Evolutionary conservation across 352 stramenopile genomes (phyloP).

Genomic region (Phytophthora crassamura): DNA sequence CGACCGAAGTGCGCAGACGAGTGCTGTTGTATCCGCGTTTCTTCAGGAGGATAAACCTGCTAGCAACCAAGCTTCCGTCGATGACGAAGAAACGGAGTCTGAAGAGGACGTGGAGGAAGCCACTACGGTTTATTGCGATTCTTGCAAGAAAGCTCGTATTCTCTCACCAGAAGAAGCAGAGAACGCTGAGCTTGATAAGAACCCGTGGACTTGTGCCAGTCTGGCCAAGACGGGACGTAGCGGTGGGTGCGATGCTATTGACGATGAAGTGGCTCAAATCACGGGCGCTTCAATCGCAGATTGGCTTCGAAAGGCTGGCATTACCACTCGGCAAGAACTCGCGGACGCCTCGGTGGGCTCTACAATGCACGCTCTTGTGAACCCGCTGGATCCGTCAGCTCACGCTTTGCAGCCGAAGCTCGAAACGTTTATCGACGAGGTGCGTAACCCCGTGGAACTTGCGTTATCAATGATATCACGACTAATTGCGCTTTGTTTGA

Average conservation of each 20-base stretch:
- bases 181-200: constrained; percentile 32
- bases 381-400: constrained; percentile 46
- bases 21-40: constrained; percentile 56
- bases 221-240: constrained; percentile 44
- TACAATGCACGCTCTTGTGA: constrained; percentile 44
- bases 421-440: constrained; percentile 66
- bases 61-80: constrained; percentile 1
- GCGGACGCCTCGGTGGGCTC: constrained; percentile 49
- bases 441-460: constrained; percentile 14
- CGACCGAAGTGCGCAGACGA: constrained; percentile 47
- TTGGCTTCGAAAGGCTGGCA: constrained; percentile 48
- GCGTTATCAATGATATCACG: neutral
- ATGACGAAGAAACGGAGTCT: constrained; percentile 40
- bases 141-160: constrained; percentile 83
- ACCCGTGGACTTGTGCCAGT: constrained; percentile 69
- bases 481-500: constrained; percentile 11
- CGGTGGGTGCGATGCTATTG: constrained; percentile 54
- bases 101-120: constrained; percentile 67
- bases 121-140: constrained; percentile 82
- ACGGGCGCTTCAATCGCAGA: constrained; percentile 49
- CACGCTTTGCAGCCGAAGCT: constrained; percentile 50
- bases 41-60: constrained; percentile 5
- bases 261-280: constrained; percentile 82
- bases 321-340: constrained; percentile 67
- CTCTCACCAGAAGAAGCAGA: constrained; percentile 55